phyloP scores from a whole-genome alignment of 176 grass and related monocot species.

The Chrysopogon serrulatus region DNA sequence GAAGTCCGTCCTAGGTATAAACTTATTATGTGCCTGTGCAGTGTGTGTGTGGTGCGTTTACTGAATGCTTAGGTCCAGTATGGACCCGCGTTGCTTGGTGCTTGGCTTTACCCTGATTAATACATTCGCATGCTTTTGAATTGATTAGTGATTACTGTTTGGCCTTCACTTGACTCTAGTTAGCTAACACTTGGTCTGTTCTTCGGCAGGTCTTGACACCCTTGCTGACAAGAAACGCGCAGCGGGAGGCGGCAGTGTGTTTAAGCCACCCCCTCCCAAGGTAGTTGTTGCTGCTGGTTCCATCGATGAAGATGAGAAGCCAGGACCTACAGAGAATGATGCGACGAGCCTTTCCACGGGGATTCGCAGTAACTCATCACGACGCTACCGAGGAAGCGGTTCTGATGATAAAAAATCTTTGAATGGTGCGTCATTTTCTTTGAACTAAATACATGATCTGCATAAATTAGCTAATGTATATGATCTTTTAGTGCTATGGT shows the following conservation, averaged over 20 bases:
- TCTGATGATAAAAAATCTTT: constrained; percentile 43
- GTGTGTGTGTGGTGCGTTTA: background rate
- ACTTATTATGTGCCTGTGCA: background rate
- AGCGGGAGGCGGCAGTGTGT: constrained; percentile 23
- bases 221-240: constrained; percentile 72
- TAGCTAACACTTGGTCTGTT: constrained; percentile 8
- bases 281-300: constrained; percentile 36
- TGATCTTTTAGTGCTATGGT: background rate
- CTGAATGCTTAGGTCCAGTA: background rate
- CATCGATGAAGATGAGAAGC: constrained; percentile 76
- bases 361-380: constrained; percentile 20
- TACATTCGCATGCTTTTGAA: background rate
- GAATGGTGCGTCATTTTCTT: constrained; percentile 29
- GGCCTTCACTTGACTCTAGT: background rate
- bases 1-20: constrained; percentile 65
- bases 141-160: background rate
- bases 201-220: constrained; percentile 67
- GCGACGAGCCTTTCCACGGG: background rate
- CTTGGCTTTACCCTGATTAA: background rate
- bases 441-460: background rate
- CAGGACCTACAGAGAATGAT: constrained; percentile 34
- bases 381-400: constrained; percentile 57
- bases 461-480: constrained; percentile 6
- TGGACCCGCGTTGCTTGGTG: background rate
- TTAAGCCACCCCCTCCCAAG: constrained; percentile 55